Percentiles rank a stretch among this genome's conserved stretches.
phyloP scores from a whole-genome alignment of 345 rosid species.

The Salix caprea region DNA sequence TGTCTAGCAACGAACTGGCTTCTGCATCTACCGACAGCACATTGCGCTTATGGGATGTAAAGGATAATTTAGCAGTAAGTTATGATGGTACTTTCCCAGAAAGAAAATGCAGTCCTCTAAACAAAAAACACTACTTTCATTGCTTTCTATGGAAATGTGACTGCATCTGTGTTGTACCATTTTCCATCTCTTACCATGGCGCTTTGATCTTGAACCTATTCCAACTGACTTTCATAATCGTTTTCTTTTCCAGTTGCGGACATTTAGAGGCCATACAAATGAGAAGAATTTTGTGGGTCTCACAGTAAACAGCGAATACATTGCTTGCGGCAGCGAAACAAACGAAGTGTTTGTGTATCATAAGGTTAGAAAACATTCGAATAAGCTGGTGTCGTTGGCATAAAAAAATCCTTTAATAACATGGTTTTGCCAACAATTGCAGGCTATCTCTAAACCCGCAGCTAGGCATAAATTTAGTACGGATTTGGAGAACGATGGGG shows the following conservation, averaged over 20 bases:
- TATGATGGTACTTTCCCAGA: not conserved
- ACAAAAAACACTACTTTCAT: too few species aligned
- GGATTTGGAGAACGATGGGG: constrained; percentile 66
- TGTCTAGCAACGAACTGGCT: constrained; percentile 76
- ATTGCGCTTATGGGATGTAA: constrained; percentile 84
- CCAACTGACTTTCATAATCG: not conserved
- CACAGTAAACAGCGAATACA: constrained; percentile 68
- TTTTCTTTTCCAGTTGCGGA: constrained; percentile 50
- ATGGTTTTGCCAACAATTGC: constrained; percentile 2
- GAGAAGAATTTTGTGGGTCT: constrained; percentile 91
- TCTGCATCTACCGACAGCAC: constrained; percentile 97
- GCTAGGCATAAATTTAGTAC: constrained; percentile 72
- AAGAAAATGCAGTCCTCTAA: not conserved
- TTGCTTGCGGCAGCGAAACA: constrained; percentile 88
- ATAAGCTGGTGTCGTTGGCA: not conserved
- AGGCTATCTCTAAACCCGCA: constrained; percentile 78
- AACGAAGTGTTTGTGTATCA: constrained; percentile 89
- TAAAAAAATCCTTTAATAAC: not conserved
- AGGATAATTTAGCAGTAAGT: constrained; percentile 69
- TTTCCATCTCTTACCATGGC: not conserved
- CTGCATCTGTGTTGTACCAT: not conserved
- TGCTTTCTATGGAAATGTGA: not conserved
- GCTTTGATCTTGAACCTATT: not conserved
- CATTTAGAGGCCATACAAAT: constrained; percentile 76
- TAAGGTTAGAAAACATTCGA: constrained; percentile 44